Evolutionary conservation across 2,329 filamentous ascomycete genomes (phyloP).

Genomic region (Cryphonectria nitschkei): DNA sequence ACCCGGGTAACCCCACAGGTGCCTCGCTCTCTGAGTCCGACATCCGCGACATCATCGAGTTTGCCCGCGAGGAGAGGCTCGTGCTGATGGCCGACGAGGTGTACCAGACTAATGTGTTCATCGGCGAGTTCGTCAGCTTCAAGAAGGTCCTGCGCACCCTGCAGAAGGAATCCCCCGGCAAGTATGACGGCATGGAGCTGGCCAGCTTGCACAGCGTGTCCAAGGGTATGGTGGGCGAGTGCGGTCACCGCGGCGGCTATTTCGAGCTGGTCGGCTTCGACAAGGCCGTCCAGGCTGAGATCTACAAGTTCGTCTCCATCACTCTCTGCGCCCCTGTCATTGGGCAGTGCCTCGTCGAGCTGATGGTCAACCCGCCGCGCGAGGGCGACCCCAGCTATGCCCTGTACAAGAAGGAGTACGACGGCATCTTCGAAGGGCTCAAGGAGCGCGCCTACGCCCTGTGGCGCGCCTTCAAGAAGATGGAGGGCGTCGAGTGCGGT

Average conservation of each 20-base stretch:
- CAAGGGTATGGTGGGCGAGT: conserved; percentile 99
- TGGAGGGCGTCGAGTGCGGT: conserved; percentile 95
- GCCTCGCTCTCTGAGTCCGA: conserved; percentile 80
- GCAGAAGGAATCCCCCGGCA: conserved; percentile 73
- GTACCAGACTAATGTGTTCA: conserved; percentile 98
- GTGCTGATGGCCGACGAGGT: conserved; percentile 96
- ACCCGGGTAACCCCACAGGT: conserved; percentile 96
- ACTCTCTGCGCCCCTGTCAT: conserved; percentile 94
- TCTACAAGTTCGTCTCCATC: conserved; percentile 99
- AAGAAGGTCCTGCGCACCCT: conserved; percentile 83
- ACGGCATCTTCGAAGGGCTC: conserved; percentile 77
- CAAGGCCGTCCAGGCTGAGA: conserved; percentile 81
- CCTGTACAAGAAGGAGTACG: conserved; percentile 85
- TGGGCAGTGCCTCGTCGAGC: conserved; percentile 93
- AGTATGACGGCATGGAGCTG: conserved; percentile 85
- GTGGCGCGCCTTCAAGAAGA: conserved; percentile 86
- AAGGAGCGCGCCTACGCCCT: conserved; percentile 80
- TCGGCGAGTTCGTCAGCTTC: conserved; percentile 93
- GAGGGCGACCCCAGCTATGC: conserved; percentile 81
- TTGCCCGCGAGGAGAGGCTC: conserved; percentile 82
- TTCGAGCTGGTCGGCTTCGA: conserved; percentile 95
- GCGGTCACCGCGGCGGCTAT: conserved; percentile 95
- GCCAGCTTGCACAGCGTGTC: conserved; percentile 91
- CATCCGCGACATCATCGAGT: conserved; percentile 81
- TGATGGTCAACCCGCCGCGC: conserved; percentile 95